Percentiles rank a stretch among this genome's conserved stretches.
Evolutionary conservation across 1,284 basidiomycete genomes (phyloP).

Genomic region (Rhodotorula mucilaginosa): DNA sequence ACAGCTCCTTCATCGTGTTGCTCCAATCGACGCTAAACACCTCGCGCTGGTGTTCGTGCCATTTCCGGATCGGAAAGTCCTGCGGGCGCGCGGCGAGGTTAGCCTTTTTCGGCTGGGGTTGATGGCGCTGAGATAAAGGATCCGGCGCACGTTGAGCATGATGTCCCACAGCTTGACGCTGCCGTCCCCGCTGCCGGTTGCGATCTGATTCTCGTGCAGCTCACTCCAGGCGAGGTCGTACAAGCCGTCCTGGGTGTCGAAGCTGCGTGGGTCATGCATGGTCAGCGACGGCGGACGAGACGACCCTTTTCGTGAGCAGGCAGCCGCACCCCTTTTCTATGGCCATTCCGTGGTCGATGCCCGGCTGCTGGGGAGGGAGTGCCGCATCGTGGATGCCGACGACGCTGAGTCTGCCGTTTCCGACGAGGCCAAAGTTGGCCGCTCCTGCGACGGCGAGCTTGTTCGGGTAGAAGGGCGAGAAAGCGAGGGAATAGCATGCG

Average conservation of each 20-base stretch:
- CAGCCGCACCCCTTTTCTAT: slow-evolving; percentile 35
- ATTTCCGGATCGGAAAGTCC: slow-evolving; percentile 83
- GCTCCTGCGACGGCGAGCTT: slow-evolving; percentile 82
- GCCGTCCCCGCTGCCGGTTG: slow-evolving; percentile 85
- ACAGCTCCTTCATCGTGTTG: slow-evolving; percentile 85
- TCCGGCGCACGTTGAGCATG: slow-evolving; percentile 68
- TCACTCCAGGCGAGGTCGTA: slow-evolving; percentile 93
- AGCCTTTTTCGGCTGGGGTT: neutral
- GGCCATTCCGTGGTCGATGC: neutral
- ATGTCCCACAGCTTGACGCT: slow-evolving; percentile 89
- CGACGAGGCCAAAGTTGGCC: slow-evolving; percentile 92
- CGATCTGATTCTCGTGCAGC: slow-evolving; percentile 88
- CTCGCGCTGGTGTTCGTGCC: slow-evolving; percentile 91
- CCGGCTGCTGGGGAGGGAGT: neutral
- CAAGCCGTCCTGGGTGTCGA: slow-evolving; percentile 88
- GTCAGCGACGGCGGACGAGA: no score
- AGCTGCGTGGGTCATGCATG: slow-evolving; percentile 55
- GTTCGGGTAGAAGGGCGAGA: slow-evolving; percentile 85
- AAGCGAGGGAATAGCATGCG: slow-evolving; percentile 81
- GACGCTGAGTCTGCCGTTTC: slow-evolving; percentile 82
- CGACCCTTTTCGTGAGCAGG: no score
- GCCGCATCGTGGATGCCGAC: slow-evolving; percentile 10
- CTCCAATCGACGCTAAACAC: slow-evolving; percentile 97
- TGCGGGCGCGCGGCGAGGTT: slow-evolving; percentile 47
- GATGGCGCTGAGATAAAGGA: neutral